Evolutionary conservation across 2,329 filamentous ascomycete genomes (phyloP), one percentile per base, ranked within the genome.

Genomic region (Diaporthe caulivora): DNA sequence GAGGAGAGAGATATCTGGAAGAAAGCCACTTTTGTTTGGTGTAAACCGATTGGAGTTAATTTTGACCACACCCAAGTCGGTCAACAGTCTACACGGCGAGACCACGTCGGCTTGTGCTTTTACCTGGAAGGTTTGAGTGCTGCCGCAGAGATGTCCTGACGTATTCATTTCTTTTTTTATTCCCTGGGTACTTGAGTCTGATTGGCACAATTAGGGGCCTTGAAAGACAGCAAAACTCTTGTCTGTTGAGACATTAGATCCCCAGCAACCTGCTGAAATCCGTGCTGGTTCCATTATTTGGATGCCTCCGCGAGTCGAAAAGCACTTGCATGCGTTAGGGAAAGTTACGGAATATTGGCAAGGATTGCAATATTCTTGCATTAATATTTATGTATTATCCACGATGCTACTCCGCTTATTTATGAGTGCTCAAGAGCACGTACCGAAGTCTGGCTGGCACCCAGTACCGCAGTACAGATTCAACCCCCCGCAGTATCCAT

Each of bases 381-480:
- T 26, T 17, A 53, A 37, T 29, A 53, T 53, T 18, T 24, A 9
- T 21, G 15, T 13, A 67, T 18, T 67, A 67, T 67, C 21, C 21
- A 53, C 31, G 40, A 31, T 1, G n/a, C 2, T 24, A 13, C 34
- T 1, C 26, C 4, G 2, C 6, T 18, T 18, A 18, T 4, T 24
- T 51, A 4, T 34, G 24, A 4, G 8, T 37, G 3, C 7, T 49
- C 29, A 67, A 24, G 44, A 29, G 15, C 62, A 67, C 26, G 44
- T 53, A 2, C 62, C 62, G 15, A 67, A 67, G 3, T 21, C n/a
- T 13, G 47, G 5, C 47, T 67, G 62, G n/a, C 62, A 67, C 9
- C 62, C 62, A 40, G 62, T 53, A 5, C 31, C 62, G 44, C 62
- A 67, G 47, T 67, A 67, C 62, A n/a, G 11, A 17, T 9, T 21